These are phyloP conservation scores for Dendrocalamus sinicus DNA, from an alignment of 176 grass and related monocot species.

Conservation along the genomic window DNA sequence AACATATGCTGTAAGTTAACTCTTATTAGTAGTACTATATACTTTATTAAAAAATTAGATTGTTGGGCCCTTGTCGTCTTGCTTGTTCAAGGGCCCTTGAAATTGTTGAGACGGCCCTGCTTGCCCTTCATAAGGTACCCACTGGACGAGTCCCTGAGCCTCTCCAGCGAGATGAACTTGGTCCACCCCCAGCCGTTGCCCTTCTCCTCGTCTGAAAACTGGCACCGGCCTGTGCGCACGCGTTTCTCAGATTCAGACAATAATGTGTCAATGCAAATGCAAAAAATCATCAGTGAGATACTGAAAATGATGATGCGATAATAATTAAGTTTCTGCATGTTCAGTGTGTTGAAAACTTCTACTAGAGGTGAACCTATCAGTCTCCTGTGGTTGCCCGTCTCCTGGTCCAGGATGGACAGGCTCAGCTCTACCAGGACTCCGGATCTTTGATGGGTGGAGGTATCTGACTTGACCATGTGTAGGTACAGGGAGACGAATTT, in stretches of 20 bases:
- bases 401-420: slow-evolving; percentile 36
- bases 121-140: slow-evolving; percentile 27
- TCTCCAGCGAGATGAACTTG: slow-evolving; percentile 18
- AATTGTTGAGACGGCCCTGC: too few relatives aligned
- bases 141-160: neutral
- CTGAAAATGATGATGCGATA: neutral
- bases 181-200: slow-evolving; percentile 27
- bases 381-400: neutral
- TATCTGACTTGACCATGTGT: neutral
- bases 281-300: neutral
- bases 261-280: neutral
- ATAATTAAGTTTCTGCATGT: neutral
- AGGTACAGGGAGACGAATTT: slow-evolving; percentile 30
- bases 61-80: too few relatives aligned
- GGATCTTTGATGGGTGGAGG: neutral
- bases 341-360: neutral
- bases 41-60: too few relatives aligned
- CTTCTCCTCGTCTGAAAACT: neutral
- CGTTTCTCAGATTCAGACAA: neutral
- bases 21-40: too few relatives aligned
- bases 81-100: too few relatives aligned
- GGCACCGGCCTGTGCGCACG: slow-evolving; percentile 12
- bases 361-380: neutral
- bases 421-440: slow-evolving; percentile 27
- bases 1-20: too few relatives aligned